Conservation (phyloP, 176 grass and related monocot species). For the Aegilops sharonensis region DNA sequence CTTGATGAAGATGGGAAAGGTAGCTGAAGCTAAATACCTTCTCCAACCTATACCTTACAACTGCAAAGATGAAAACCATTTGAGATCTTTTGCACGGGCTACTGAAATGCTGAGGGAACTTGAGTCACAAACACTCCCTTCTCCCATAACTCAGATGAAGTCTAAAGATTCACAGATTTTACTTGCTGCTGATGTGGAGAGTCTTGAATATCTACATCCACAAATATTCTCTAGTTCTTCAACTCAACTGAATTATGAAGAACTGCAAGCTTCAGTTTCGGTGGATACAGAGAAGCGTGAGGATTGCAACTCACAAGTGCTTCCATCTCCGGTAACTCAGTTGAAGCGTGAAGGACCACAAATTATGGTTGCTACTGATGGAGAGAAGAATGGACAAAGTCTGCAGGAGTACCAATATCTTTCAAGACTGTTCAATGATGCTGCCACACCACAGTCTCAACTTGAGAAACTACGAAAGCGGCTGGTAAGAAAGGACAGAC, state of each 20-base stretch:
- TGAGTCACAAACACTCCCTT: conserved; percentile 38
- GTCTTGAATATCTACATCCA: conserved; percentile 29
- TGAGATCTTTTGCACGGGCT: conserved; percentile 50
- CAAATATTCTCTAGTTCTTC: conserved; percentile 22
- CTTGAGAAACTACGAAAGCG: conserved; percentile 53
- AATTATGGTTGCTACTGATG: neutral
- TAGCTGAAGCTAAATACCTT: conserved; percentile 55
- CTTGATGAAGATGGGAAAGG: conserved; percentile 63
- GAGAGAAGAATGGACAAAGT: conserved; percentile 19
- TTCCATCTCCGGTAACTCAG: conserved; percentile 49
- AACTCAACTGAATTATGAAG: conserved; percentile 29
- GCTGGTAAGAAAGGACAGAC: conserved; percentile 35
- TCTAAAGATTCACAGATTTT: conserved; percentile 25
- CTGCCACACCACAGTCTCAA: conserved; percentile 44
- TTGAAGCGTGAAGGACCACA: conserved; percentile 37
- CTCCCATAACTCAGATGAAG: conserved; percentile 47
- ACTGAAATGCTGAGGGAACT: conserved; percentile 48
- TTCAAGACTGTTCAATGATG: conserved; percentile 47
- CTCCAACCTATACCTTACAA: conserved; percentile 48
- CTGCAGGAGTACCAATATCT: conserved; percentile 25
- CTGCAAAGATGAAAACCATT: conserved; percentile 41
- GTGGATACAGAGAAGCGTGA: conserved; percentile 28
- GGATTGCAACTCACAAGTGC: conserved; percentile 11
- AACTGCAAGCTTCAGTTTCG: conserved; percentile 16
- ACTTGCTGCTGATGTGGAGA: conserved; percentile 34